A percentile compares a stretch with the other conserved stretches of the same genome.
phyloP scores from a whole-genome alignment of 805 yeast species.

The Kluyveromyces lactis region DNA sequence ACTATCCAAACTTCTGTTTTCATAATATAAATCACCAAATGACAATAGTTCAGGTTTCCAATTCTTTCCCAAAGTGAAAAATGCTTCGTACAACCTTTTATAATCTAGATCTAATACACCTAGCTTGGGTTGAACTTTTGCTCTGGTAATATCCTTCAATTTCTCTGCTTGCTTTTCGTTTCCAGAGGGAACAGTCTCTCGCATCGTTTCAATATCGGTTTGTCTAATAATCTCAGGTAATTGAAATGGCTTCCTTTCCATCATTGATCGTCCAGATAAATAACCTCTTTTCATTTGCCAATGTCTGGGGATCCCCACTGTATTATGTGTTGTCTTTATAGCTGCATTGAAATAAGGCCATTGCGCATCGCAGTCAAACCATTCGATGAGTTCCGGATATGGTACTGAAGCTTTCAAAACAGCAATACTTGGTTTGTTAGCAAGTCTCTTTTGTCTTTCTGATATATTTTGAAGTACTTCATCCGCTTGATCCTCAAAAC shows the following conservation, averaged over 20 bases:
- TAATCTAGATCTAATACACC: conserved; percentile 83
- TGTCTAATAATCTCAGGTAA: conserved; percentile 70
- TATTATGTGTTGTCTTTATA: conserved; percentile 57
- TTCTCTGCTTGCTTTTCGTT: conserved; percentile 35
- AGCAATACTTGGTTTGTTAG: conserved; percentile 53
- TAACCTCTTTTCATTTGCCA: conserved; percentile 80
- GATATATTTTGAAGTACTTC: conserved; percentile 26
- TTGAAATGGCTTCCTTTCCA: conserved; percentile 63
- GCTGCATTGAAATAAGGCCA: conserved; percentile 63
- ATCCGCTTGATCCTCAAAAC: conserved; percentile 17
- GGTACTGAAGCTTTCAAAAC: conserved; percentile 51
- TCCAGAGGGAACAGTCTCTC: conserved; percentile 39
- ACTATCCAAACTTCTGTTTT: conserved; percentile 58
- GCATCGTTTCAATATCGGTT: conserved; percentile 84
- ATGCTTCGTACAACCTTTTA: conserved; percentile 73
- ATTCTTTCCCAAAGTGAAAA: conserved; percentile 63
- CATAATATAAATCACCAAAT: conserved; percentile 74
- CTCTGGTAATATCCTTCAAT: conserved; percentile 67
- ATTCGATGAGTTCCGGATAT: conserved; percentile 70
- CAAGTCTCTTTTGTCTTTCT: conserved; percentile 42
- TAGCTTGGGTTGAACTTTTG: conserved; percentile 82
- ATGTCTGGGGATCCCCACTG: conserved; percentile 71
- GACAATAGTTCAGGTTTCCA: conserved; percentile 56
- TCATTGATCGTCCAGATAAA: conserved; percentile 53
- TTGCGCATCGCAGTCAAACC: conserved; percentile 79